These are phyloP conservation scores for Naganishia sp. DNA, from an alignment of 1,284 basidiomycete species.

Conservation along the genomic window DNA sequence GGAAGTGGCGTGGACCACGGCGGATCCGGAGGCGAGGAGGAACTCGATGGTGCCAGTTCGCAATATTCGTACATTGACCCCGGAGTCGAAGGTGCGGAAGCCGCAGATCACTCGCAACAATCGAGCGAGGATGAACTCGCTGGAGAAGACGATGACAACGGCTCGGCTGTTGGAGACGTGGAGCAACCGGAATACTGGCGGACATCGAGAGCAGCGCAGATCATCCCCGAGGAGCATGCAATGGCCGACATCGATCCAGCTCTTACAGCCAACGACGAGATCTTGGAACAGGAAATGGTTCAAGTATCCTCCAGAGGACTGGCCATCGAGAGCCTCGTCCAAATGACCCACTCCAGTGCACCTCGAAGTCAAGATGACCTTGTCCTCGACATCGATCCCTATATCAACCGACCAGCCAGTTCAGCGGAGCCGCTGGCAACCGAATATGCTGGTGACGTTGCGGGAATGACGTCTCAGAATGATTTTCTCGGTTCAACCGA, in stretches of 20 bases:
- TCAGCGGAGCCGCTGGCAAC: too few species aligned
- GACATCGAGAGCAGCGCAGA: background rate
- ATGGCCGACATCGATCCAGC: conserved; percentile 8
- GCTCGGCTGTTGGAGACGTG: background rate
- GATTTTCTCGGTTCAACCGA: too few species aligned
- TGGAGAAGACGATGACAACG: conserved; percentile 1
- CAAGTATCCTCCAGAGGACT: background rate
- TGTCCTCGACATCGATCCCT: too few species aligned
- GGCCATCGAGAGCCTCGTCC: background rate
- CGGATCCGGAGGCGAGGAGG: background rate
- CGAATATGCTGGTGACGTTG: too few species aligned
- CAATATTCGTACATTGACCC: background rate
- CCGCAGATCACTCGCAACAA: background rate
- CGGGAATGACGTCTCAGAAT: too few species aligned
- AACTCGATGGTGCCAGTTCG: background rate
- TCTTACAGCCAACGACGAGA: background rate
- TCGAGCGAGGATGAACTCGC: conserved; percentile 16
- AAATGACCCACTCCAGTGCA: background rate
- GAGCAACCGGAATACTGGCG: too few species aligned
- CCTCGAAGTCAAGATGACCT: background rate
- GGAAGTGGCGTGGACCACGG: background rate
- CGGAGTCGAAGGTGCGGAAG: background rate
- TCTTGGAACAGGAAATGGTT: background rate
- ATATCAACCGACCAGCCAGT: too few species aligned
- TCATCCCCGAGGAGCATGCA: background rate